phyloP scores from a whole-genome alignment of 1,284 basidiomycete species.

The Apiotrichum montevideense region DNA sequence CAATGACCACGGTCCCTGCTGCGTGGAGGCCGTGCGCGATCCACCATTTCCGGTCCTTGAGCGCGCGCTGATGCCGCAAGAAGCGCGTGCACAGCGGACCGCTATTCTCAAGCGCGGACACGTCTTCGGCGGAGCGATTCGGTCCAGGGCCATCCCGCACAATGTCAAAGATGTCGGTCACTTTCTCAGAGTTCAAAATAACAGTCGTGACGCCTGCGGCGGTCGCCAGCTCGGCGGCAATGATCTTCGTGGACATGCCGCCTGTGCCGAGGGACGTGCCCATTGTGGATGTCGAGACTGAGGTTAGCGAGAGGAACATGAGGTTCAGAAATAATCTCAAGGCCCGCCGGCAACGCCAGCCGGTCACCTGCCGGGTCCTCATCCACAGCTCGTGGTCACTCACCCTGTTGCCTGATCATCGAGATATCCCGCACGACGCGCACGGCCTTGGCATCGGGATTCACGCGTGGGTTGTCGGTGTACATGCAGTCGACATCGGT shows the following conservation, averaged over 20 bases:
- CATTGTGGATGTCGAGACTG: conserved; percentile 83
- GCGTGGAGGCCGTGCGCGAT: conserved; percentile 87
- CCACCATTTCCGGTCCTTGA: conserved; percentile 91
- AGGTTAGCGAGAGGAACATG: background rate
- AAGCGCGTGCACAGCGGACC: conserved; percentile 75
- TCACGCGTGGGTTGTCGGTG: conserved; percentile 88
- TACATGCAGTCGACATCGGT: conserved; percentile 94
- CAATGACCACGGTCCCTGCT: conserved; percentile 72
- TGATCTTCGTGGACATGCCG: conserved; percentile 98
- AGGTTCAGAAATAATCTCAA: background rate
- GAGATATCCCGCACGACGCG: conserved; percentile 76
- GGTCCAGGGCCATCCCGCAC: conserved; percentile 54
- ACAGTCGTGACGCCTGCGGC: conserved; percentile 93
- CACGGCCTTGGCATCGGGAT: conserved; percentile 73
- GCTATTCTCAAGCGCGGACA: conserved; percentile 21
- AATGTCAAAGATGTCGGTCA: conserved; percentile 71
- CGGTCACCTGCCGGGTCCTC: too few relatives aligned
- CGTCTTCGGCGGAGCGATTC: conserved; percentile 25
- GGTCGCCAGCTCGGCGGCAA: conserved; percentile 94
- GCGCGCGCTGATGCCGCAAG: conserved; percentile 62
- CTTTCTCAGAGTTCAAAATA: conserved; percentile 75
- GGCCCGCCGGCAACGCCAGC: too few relatives aligned
- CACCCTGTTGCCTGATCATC: conserved; percentile 73
- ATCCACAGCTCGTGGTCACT: conserved; percentile 6
- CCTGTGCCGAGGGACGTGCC: conserved; percentile 93